Conservation (phyloP, 352 stramenopile species). For the Thalassiosira sp. region DNA sequence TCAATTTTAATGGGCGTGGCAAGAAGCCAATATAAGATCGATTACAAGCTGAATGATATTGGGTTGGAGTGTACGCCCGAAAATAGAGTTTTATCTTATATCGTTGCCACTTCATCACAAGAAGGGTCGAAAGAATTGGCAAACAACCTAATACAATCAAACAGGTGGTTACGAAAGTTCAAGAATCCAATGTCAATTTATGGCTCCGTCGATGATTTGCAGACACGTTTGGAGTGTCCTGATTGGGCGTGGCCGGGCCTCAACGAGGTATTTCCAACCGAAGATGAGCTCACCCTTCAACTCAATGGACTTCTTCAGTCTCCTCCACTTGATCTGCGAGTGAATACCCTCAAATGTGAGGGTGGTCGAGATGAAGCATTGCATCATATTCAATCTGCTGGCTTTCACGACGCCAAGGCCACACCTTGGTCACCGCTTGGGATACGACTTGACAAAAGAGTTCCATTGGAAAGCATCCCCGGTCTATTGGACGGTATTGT, state of each 20-base stretch:
- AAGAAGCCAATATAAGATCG: constrained; percentile 11
- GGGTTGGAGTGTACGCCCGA: constrained; percentile 11
- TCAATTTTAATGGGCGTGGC: constrained; percentile 4
- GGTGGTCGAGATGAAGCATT: constrained; percentile 10
- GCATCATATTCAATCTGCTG: not conserved
- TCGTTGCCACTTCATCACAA: not conserved
- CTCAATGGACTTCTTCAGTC: constrained; percentile 1
- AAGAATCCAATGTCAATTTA: not conserved
- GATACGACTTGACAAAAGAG: constrained; percentile 14
- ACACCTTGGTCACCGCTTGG: constrained; percentile 22
- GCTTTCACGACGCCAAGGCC: constrained; percentile 8
- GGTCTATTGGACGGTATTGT: constrained; percentile 21
- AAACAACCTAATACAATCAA: not conserved
- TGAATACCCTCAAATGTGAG: constrained; percentile 20
- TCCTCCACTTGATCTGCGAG: constrained; percentile 3
- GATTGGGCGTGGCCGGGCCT: constrained; percentile 14
- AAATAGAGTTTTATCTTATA: not conserved
- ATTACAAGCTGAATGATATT: constrained; percentile 4
- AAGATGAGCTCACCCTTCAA: constrained; percentile 8
- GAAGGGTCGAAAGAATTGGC: not conserved
- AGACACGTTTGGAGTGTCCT: constrained; percentile 17
- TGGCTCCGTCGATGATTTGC: not conserved
- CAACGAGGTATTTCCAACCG: constrained; percentile 7
- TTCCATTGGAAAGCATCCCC: constrained; percentile 12
- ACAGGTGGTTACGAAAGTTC: not conserved